These are phyloP conservation scores for Piloderma croceum DNA, from an alignment of 768 basidiomycete species.

Conservation along the genomic window DNA sequence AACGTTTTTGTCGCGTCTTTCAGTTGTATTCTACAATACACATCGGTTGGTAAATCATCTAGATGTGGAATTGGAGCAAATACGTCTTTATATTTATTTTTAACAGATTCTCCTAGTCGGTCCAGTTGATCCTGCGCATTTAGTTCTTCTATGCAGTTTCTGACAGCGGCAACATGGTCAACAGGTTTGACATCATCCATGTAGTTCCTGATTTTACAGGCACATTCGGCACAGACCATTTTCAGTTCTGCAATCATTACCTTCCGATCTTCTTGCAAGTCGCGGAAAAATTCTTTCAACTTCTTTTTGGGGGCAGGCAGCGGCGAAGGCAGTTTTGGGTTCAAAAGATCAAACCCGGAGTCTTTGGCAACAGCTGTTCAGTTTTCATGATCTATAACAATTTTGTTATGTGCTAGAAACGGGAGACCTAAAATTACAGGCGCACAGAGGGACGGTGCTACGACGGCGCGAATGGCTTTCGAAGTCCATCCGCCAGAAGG, in stretches of 20 bases:
- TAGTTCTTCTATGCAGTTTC: neutral
- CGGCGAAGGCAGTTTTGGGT: neutral
- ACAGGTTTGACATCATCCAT: neutral
- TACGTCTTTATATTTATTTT: slow-evolving; percentile 8
- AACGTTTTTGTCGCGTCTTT: no score
- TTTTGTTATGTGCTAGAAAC: no score
- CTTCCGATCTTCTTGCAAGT: neutral
- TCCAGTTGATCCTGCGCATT: neutral
- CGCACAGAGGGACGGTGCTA: no score
- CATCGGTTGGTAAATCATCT: slow-evolving; percentile 15
- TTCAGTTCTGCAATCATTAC: neutral
- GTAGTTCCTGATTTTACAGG: no score
- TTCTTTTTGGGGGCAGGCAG: neutral
- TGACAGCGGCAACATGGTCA: neutral
- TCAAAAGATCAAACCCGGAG: neutral
- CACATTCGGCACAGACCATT: no score
- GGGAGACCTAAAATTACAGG: no score
- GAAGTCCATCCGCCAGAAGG: slow-evolving; percentile 5
- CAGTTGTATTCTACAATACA: slow-evolving; percentile 16
- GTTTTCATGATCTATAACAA: no score
- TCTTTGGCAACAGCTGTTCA: no score
- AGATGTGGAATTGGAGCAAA: slow-evolving; percentile 24
- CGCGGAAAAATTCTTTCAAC: no score
- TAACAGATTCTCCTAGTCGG: neutral
- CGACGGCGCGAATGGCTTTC: no score